Base-by-base conservation (phyloP, 352 stramenopile species). In the Phytophthora multivora region DNA sequence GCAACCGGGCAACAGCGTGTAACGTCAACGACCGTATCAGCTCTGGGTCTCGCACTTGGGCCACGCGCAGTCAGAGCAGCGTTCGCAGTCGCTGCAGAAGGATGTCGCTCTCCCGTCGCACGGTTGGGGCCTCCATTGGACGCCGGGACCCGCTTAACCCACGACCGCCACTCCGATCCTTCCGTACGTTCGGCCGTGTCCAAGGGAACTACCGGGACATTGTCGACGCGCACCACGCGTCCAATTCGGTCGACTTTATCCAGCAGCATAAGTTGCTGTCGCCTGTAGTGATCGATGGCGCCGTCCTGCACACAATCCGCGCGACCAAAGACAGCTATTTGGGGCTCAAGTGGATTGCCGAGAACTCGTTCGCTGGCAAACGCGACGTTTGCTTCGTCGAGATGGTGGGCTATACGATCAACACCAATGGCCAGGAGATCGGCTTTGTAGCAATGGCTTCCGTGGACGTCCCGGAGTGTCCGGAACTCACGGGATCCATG, bases 191-290 rank as follows among this genome's bases (percentile, higher is more conserved):
- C 26, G 77, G 77, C 1, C 68, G 61, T 5, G 63, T 87, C 11
- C 77, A 87, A 66, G 77, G 77, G 21, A 71, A 76, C 50, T 84
- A 81, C 54, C 61, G 65, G 11, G 75, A 83, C 48, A 83, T 87
- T 15, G 52, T 84, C 4, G 61, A 63, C n/a, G 75, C 63, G 0
- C 67, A 84, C 38, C 61, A 73, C 45, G 57, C 77, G 3, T 59
- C 67, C 2, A 84, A 63, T 39, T 75, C 72, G 6, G 15, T 36
- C 5, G 72, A 84, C 40, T 77, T 82, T 39, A 18, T 79, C 9
- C 71, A 74, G 42, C 66, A 78, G 33, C 75, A 87, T 39, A 73
- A 71, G 36, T 41, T 87, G n/a, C 21, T 87, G 15, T 87, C 64
- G 1, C 77, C 75, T 5, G 62, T 62, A 43, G 75, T 73, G 26